phyloP scores from a whole-genome alignment of 2,329 filamentous ascomycete species.

The Penicillium sp. region DNA sequence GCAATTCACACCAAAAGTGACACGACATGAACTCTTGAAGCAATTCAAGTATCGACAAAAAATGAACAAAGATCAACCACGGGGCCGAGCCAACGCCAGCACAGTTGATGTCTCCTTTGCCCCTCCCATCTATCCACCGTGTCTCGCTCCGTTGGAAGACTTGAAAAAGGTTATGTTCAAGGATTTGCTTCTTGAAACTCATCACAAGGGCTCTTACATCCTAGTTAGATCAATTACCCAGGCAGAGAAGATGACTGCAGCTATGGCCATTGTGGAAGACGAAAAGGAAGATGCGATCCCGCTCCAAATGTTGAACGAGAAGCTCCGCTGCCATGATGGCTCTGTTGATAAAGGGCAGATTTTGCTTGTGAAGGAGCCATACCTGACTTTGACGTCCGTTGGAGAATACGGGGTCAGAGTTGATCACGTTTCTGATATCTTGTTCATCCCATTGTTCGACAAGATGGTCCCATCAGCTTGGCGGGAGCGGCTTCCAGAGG shows the following conservation, averaged over 20 bases:
- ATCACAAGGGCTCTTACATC: slow-evolving; percentile 40
- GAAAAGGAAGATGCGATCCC: slow-evolving; percentile 33
- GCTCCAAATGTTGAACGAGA: slow-evolving; percentile 3
- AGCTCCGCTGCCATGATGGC: background rate
- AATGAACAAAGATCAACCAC: background rate
- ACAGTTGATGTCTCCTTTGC: background rate
- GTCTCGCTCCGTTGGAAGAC: slow-evolving; percentile 2
- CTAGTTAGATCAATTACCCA: slow-evolving; percentile 32
- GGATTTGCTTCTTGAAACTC: slow-evolving; percentile 37
- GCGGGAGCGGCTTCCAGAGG: slow-evolving; percentile 14
- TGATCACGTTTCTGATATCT: slow-evolving; percentile 54
- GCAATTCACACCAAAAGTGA: background rate
- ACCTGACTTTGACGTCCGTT: slow-evolving; percentile 44
- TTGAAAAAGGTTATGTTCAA: slow-evolving; percentile 30
- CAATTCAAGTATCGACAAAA: background rate
- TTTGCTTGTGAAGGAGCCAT: slow-evolving; percentile 55
- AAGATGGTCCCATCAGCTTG: slow-evolving; percentile 41
- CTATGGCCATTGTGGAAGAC: slow-evolving; percentile 41
- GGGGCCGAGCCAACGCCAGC: background rate
- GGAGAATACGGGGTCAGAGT: slow-evolving; percentile 49
- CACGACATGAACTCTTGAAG: background rate
- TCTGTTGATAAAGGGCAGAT: slow-evolving; percentile 23
- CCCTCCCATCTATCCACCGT: slow-evolving; percentile 8
- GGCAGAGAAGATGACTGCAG: slow-evolving; percentile 27
- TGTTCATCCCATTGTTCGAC: slow-evolving; percentile 40